Evolutionary conservation across 2,329 filamentous ascomycete genomes (phyloP).

Genomic region (Aphanocladium album): DNA sequence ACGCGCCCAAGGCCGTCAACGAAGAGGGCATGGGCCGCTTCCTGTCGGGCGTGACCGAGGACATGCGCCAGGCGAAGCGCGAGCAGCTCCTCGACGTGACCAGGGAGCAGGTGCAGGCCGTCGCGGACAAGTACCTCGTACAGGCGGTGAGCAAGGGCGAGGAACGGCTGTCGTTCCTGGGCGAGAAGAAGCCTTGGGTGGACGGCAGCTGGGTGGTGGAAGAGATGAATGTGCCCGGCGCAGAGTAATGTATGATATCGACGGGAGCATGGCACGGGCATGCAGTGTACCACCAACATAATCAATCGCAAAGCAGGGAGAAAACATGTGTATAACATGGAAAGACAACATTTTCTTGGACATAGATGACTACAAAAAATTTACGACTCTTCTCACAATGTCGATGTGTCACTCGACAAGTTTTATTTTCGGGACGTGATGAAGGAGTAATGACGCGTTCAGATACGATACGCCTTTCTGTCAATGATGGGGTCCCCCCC

Average conservation of each 20-base stretch:
- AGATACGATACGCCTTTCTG: conserved; percentile 62
- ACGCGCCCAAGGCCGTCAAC: conserved; percentile 83
- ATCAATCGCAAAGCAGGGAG: neutral
- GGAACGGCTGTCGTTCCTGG: conserved; percentile 68
- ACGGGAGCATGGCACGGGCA: no score
- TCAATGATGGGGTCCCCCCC: conserved; percentile 20
- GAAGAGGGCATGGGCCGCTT: conserved; percentile 84
- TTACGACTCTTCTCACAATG: conserved; percentile 12
- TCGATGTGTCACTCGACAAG: conserved; percentile 19
- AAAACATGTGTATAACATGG: conserved; percentile 8
- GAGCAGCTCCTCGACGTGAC: conserved; percentile 84
- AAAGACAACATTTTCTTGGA: neutral
- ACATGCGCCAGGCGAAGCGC: conserved; percentile 81
- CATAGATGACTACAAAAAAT: conserved; percentile 11
- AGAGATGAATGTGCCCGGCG: conserved; percentile 63
- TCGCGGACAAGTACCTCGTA: conserved; percentile 77
- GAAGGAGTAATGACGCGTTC: conserved; percentile 39
- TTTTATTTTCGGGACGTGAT: conserved; percentile 19
- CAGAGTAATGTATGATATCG: conserved; percentile 21
- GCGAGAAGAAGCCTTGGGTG: conserved; percentile 76
- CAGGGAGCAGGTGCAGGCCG: conserved; percentile 71
- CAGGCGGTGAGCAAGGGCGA: conserved; percentile 55
- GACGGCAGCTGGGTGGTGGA: conserved; percentile 68
- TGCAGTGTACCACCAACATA: neutral
- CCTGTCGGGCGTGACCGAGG: conserved; percentile 75